phyloP scores from a whole-genome alignment of 176 grass and related monocot genomes.

The Ensete glaucum region DNA sequence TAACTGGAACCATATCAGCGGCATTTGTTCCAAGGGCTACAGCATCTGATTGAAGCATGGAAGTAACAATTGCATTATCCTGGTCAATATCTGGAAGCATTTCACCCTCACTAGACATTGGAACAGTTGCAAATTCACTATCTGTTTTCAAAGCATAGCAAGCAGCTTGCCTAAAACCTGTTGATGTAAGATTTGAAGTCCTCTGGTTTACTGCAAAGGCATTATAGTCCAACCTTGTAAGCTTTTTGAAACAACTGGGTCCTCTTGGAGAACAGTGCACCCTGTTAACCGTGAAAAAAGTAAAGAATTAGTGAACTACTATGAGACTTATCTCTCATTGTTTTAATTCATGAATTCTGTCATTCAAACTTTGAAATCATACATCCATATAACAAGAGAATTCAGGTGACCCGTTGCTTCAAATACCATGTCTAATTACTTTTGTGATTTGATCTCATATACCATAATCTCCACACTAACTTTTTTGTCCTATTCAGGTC shows the following conservation, averaged over 20 bases:
- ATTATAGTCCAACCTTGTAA: neutral
- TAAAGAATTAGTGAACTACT: neutral
- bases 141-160: conserved; percentile 8
- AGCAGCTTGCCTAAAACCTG: neutral
- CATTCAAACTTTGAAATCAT: no score
- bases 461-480: neutral
- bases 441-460: no score
- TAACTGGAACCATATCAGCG: conserved; percentile 19
- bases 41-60: conserved; percentile 27
- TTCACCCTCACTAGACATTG: conserved; percentile 12
- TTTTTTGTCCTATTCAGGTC: neutral
- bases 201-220: neutral
- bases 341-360: neutral
- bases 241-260: neutral
- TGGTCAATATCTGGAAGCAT: conserved; percentile 26
- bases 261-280: neutral
- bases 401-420: neutral
- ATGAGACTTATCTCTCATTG: neutral
- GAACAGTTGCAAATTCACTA: conserved; percentile 4
- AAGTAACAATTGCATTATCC: conserved; percentile 34
- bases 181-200: neutral
- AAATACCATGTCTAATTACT: no score
- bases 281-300: neutral
- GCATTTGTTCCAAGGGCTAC: conserved; percentile 29
- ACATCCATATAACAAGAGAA: no score